Evolutionary conservation across 768 basidiomycete genomes (phyloP), one percentile per base, ranked within the genome.

Genomic region (Leccinum olivaceopallidum): DNA sequence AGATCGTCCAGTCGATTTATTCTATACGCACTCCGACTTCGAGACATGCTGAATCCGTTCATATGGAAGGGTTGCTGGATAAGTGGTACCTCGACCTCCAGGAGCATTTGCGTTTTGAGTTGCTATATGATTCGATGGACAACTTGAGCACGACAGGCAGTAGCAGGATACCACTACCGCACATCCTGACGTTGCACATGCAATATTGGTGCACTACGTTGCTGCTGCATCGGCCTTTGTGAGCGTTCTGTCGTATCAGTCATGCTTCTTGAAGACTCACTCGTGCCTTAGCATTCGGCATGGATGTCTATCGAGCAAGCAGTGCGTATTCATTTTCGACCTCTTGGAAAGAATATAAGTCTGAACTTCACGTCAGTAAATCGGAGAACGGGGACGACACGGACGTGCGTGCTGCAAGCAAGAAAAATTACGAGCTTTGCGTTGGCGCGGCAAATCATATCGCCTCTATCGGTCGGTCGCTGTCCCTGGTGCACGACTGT

Each of bases 131-230:
- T 30, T 74, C 79, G 14, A 69, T 71, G 59, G 83, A 70, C 13
- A 70, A 65, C 37, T 60, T 63, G 58, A 60, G 56, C 20, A 49
- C 60, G 30, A 61, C 55, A 20, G 48, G 47, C 4, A 51, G 26
- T 75, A 70, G 73, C 73, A 20, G 73, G 16, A 70, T 78, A 20
- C 83, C 83, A 6, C 80, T 81, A 2, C 89, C 90, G 5, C 86
- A 90, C 64, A 75, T 90, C 26, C 74, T 92, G 58, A 88, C 87
- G 44, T 75, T 93, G 54, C 90, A 92, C 68, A 88, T 92, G 89
- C 88, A 90, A 67, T 92, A 92, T 68, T 93, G 91, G 91, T 90
- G 88, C 68, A 83, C 89, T 12, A 84, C 87, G 24, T 70, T 93
- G 34, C 69, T 93, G 30, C 74, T 92, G 54, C 90, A 92, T 71